Conservation (phyloP, 2,329 filamentous ascomycete genomes). For the Ciborinia camelliae region DNA sequence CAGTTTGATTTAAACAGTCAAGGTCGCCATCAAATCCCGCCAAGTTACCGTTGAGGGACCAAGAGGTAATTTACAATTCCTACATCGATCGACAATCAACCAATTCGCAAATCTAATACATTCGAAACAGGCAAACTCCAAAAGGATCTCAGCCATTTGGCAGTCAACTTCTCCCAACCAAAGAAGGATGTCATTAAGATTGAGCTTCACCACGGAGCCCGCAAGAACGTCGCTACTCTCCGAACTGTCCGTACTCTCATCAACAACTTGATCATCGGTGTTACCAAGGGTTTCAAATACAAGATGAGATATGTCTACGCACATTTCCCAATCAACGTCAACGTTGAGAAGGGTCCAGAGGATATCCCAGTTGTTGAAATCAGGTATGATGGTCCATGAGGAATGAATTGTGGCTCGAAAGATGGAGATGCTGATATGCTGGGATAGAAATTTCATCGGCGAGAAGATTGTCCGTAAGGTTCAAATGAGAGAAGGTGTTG, state of each 20-base stretch:
- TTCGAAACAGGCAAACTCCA: constrained; percentile 73
- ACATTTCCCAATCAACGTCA: constrained; percentile 99
- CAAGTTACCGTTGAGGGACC: constrained; percentile 96
- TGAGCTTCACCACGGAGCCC: constrained; percentile 96
- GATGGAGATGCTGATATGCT: constrained; percentile 37
- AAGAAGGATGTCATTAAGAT: constrained; percentile 87
- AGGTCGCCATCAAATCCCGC: constrained; percentile 95
- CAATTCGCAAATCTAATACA: constrained; percentile 36
- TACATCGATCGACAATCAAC: constrained; percentile 16
- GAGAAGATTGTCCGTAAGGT: constrained; percentile 98
- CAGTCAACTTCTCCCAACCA: constrained; percentile 90
- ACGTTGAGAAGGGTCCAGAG: constrained; percentile 94
- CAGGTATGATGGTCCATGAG: constrained; percentile 59
- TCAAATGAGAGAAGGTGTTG: constrained; percentile 83
- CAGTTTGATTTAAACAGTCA: constrained; percentile 63
- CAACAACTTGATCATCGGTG: constrained; percentile 97
- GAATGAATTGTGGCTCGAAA: constrained; percentile 6
- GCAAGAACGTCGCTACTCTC: constrained; percentile 97
- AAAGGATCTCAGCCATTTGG: constrained; percentile 95
- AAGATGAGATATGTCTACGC: constrained; percentile 99
- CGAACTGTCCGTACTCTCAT: constrained; percentile 97
- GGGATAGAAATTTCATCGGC: constrained; percentile 84
- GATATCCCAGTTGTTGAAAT: constrained; percentile 92
- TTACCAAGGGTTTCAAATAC: constrained; percentile 99
- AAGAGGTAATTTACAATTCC: constrained; percentile 60